Evolutionary conservation across 2,329 filamentous ascomycete species (phyloP).

Genomic region (Paecilomyces dactylethromorphus): DNA sequence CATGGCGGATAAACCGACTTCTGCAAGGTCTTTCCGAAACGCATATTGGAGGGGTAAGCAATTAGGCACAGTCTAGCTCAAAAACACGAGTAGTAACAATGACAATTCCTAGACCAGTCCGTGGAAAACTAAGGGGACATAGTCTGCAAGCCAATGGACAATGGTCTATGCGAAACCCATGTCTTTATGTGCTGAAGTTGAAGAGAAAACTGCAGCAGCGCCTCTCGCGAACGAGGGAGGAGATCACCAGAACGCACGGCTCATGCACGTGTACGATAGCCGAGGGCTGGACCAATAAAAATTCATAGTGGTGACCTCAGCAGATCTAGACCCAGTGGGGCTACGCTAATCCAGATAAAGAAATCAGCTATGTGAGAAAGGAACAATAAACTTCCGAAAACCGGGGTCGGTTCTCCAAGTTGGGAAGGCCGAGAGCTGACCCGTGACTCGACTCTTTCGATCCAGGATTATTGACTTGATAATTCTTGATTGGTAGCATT

Average conservation of each 20-base stretch:
- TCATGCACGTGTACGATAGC: neutral
- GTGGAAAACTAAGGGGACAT: neutral
- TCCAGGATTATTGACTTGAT: neutral
- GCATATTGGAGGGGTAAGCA: slow-evolving; percentile 53
- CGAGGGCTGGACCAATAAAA: neutral
- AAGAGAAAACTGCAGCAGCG: neutral
- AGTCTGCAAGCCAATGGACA: neutral
- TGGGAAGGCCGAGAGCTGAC: neutral
- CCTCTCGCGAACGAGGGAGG: neutral
- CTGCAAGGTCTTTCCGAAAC: slow-evolving; percentile 84
- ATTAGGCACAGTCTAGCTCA: neutral
- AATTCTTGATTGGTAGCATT: neutral
- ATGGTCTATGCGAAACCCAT: neutral
- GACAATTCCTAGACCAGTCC: neutral
- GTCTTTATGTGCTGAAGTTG: neutral
- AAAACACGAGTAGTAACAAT: neutral
- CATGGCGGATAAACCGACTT: slow-evolving; percentile 76
- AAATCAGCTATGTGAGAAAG: neutral
- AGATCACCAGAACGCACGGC: neutral
- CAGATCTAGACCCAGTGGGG: neutral
- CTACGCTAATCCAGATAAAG: neutral
- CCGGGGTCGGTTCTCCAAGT: neutral
- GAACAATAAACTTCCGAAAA: neutral
- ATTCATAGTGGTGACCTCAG: neutral
- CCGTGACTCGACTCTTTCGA: neutral